Conservation (phyloP, 2,329 filamentous ascomycete genomes). For the Cordyceps tenuipes region DNA sequence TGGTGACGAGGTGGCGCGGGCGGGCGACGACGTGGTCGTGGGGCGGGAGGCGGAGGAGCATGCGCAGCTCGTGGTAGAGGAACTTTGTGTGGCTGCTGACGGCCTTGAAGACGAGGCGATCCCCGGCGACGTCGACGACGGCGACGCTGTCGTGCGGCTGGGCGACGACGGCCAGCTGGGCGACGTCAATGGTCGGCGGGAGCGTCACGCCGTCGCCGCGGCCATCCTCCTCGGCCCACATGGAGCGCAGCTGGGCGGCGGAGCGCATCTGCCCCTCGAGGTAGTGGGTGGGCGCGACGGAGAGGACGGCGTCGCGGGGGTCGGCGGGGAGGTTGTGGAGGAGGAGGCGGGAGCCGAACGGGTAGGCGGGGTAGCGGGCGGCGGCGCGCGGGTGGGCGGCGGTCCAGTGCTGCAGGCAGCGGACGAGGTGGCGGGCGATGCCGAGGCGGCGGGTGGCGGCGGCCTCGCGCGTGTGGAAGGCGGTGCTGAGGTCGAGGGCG, state of each 20-base stretch:
- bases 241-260: slow-evolving; percentile 28
- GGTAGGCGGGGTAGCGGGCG: slow-evolving; percentile 35
- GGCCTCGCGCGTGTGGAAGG: slow-evolving; percentile 48
- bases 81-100: slow-evolving; percentile 50
- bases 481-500: slow-evolving; percentile 32
- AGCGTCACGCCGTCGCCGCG: slow-evolving; percentile 27
- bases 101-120: slow-evolving; percentile 48
- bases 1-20: slow-evolving; percentile 47
- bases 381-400: slow-evolving; percentile 19
- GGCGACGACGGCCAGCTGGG: slow-evolving; percentile 38
- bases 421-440: slow-evolving; percentile 45
- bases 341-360: slow-evolving; percentile 51
- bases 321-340: slow-evolving; percentile 42
- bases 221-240: slow-evolving; percentile 28
- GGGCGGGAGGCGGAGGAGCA: slow-evolving; percentile 42
- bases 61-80: slow-evolving; percentile 52
- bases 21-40: slow-evolving; percentile 45
- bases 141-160: slow-evolving; percentile 54
- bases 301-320: slow-evolving; percentile 36
- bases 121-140: slow-evolving; percentile 36
- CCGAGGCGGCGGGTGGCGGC: slow-evolving; percentile 39
- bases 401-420: slow-evolving; percentile 46
- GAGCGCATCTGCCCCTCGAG: slow-evolving; percentile 46
- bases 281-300: slow-evolving; percentile 40
- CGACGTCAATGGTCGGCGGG: slow-evolving; percentile 41